Evolutionary conservation across 2,329 filamentous ascomycete species (phyloP).

Genomic region (Ilyonectria robusta): DNA sequence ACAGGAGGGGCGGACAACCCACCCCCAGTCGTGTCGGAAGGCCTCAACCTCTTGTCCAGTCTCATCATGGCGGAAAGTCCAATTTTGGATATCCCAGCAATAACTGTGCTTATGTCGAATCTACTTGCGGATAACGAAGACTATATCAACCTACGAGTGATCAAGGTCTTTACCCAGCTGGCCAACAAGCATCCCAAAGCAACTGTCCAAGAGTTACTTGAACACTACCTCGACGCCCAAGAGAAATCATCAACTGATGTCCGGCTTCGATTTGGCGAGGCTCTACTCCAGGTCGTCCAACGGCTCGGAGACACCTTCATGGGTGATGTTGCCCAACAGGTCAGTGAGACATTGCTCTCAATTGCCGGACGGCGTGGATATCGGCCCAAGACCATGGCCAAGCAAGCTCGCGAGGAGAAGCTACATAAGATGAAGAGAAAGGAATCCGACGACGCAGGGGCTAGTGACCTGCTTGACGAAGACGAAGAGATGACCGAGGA

Average conservation of each 20-base stretch:
- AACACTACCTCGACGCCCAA: slow-evolving; percentile 75
- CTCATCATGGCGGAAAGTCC: slow-evolving; percentile 70
- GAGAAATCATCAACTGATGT: slow-evolving; percentile 73
- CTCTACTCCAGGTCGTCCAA: slow-evolving; percentile 75
- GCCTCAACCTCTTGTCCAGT: slow-evolving; percentile 70
- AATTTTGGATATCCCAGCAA: slow-evolving; percentile 76
- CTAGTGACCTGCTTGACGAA: slow-evolving; percentile 56
- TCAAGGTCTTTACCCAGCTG: slow-evolving; percentile 75
- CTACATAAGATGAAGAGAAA: slow-evolving; percentile 63
- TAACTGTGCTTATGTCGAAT: slow-evolving; percentile 74
- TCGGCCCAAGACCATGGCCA: slow-evolving; percentile 71
- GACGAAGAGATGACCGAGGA: slow-evolving; percentile 63
- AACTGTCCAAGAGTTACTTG: slow-evolving; percentile 73
- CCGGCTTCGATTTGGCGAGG: slow-evolving; percentile 78
- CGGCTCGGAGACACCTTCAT: slow-evolving; percentile 69
- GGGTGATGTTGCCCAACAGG: slow-evolving; percentile 65
- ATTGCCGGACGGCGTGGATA: slow-evolving; percentile 75
- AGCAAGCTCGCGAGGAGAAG: slow-evolving; percentile 66
- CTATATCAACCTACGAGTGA: slow-evolving; percentile 78
- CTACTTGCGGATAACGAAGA: slow-evolving; percentile 77
- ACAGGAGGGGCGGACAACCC: slow-evolving; percentile 71
- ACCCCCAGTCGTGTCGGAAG: slow-evolving; percentile 76
- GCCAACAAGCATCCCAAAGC: slow-evolving; percentile 74
- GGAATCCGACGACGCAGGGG: slow-evolving; percentile 65
- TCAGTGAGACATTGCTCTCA: slow-evolving; percentile 72